A percentile compares a stretch with the other conserved stretches of the same genome.
Conservation (phyloP, 2,329 filamentous ascomycete genomes). For the Rutstroemia sp. region DNA sequence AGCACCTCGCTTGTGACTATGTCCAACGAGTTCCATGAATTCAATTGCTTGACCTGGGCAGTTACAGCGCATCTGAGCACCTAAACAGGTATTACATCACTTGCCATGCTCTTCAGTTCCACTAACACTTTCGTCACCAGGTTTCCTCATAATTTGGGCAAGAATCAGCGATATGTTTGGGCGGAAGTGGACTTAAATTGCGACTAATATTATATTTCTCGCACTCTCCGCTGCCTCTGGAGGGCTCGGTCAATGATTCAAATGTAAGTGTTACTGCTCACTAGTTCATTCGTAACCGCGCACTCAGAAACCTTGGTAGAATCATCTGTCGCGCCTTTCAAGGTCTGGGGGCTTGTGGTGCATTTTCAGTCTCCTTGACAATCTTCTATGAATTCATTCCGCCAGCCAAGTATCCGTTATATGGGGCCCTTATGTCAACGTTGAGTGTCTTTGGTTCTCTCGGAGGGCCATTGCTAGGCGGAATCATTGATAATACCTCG, state of each 20-base stretch:
- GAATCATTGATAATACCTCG: constrained; percentile 28
- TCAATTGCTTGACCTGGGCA: neutral
- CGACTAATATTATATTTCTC: neutral
- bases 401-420: constrained; percentile 37
- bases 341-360: constrained; percentile 42
- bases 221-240: neutral
- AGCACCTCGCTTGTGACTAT: neutral
- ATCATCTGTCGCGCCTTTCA: constrained; percentile 13
- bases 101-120: neutral
- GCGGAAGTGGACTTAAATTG: neutral
- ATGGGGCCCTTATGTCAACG: constrained; percentile 19
- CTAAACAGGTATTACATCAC: neutral
- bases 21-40: neutral
- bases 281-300: neutral
- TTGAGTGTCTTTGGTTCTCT: constrained; percentile 12
- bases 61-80: neutral
- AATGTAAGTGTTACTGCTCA: neutral
- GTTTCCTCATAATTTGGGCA: neutral
- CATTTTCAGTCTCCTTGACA: constrained; percentile 38
- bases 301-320: neutral
- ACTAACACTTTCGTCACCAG: neutral
- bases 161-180: neutral
- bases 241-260: neutral
- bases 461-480: constrained; percentile 28
- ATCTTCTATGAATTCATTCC: constrained; percentile 44